Percentiles rank a stretch among this genome's conserved stretches.
phyloP scores from a whole-genome alignment of 257 asterid genomes.

The Solanum bulbocastanum region DNA sequence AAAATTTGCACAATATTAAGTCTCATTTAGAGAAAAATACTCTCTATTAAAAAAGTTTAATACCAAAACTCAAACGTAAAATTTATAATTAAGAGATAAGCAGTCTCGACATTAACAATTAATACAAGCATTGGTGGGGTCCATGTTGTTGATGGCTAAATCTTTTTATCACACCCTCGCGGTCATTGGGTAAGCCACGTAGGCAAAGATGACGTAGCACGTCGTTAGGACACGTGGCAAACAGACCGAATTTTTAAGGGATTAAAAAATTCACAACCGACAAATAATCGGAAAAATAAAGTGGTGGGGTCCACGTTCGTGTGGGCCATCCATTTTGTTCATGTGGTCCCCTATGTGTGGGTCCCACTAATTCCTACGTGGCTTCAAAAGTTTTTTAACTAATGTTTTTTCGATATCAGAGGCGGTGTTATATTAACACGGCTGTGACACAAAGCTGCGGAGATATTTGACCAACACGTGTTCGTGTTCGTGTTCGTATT shows the following conservation, averaged over 20 bases:
- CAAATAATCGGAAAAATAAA: constrained; percentile 15
- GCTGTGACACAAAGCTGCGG: not conserved
- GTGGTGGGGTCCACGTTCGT: constrained; percentile 30
- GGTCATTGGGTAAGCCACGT: constrained; percentile 35
- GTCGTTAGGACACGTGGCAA: constrained; percentile 29
- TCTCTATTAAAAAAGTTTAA: accelerated
- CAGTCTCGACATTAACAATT: not conserved
- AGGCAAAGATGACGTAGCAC: constrained; percentile 12
- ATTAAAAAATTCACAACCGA: constrained; percentile 21
- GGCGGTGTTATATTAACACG: constrained; percentile 16
- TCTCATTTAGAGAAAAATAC: too few species aligned
- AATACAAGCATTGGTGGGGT: not conserved
- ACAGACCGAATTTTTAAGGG: not conserved
- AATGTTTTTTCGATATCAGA: not conserved
- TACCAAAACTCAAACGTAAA: too few species aligned
- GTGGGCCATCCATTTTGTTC: not conserved
- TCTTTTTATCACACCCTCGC: not conserved
- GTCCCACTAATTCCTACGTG: not conserved
- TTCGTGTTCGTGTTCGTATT: not conserved
- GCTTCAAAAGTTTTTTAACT: not conserved
- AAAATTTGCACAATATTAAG: too few species aligned
- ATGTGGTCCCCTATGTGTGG: not conserved
- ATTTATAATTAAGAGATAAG: not conserved
- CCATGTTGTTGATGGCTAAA: not conserved
- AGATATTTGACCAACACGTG: constrained; percentile 7